Base-by-base conservation (phyloP, 805 yeast species). In the Blastobotrys robertii region DNA sequence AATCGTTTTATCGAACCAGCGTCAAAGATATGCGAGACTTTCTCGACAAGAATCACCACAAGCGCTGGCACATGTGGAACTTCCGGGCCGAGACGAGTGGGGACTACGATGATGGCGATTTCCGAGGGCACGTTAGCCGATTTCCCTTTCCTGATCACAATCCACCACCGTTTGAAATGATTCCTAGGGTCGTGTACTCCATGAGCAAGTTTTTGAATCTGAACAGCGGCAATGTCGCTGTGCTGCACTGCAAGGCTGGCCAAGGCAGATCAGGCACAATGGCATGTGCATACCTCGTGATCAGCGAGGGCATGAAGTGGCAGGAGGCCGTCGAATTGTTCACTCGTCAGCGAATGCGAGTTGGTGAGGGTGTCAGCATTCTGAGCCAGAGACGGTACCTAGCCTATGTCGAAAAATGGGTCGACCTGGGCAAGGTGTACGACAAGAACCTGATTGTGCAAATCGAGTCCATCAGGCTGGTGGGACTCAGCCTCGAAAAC, bases 241-340 rank as follows among this genome's bases (percentile, higher is more conserved):
- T 84, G 0, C 59, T 90, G 6, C 97, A 90, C 57, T 90, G 97
- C 58, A 79, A 82, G 54, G 84, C 84, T 50, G 97, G 97, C 0
- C 87, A 86, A 60, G 97, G 97, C 0, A 66, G 97, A 22, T 80
- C 95, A 0, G 97, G 97, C 0, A 71, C 87, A 1, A 62, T 85
- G 1, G 73, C 74, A 5, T 76, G 84, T 46, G 84, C 87, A 0
- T 82, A 77, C 54, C 59, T 88, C 48, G 79, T 87, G 74, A 68
- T 67, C 41, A 57, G 61, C 40, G 57, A 59, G 30, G 62, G 62
- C 2, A 43, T 67, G 42, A 47, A 68, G 0, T 64, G 70, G 10
- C 59, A 63, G 1, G 68, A 65, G 13, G 84, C 87, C 1, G 66
- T 73, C 34, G 59, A 58, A 0, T 44, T 67, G 6, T 87, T 81